phyloP scores from a whole-genome alignment of 805 yeast species.

The Scheffersomyces amazonensis region DNA sequence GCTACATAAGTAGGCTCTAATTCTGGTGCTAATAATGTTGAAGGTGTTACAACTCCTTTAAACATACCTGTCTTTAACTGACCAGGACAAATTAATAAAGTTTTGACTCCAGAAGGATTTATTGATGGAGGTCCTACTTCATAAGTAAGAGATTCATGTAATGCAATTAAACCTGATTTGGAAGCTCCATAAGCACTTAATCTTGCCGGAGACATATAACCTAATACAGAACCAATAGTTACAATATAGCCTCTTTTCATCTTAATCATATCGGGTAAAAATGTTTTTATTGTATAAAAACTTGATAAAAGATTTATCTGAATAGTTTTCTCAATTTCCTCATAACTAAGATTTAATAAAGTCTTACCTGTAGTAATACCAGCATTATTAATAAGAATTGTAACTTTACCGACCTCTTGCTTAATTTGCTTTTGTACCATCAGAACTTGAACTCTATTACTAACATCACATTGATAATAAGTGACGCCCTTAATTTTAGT shows the following conservation, averaged over 20 bases:
- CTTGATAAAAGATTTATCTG: constrained; percentile 69
- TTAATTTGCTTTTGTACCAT: constrained; percentile 38
- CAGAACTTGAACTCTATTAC: constrained; percentile 45
- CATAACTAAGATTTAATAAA: constrained; percentile 50
- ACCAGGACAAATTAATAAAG: constrained; percentile 83
- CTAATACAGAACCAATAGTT: constrained; percentile 81
- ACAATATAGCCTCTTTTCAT: constrained; percentile 69
- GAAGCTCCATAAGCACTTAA: constrained; percentile 86
- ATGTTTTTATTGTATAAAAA: constrained; percentile 64
- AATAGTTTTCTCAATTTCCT: constrained; percentile 60
- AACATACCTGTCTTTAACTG: constrained; percentile 80
- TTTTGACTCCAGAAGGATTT: constrained; percentile 54
- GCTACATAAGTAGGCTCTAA: constrained; percentile 71
- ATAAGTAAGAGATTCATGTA: constrained; percentile 77
- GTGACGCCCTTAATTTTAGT: constrained; percentile 36
- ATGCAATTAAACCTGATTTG: constrained; percentile 79
- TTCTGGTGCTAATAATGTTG: constrained; percentile 75
- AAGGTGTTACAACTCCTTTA: constrained; percentile 69
- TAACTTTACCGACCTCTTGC: constrained; percentile 53
- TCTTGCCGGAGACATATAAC: constrained; percentile 80
- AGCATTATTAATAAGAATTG: constrained; percentile 82
- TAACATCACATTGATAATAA: constrained; percentile 71
- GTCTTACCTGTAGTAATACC: constrained; percentile 65
- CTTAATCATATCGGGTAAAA: constrained; percentile 70
- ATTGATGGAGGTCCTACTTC: constrained; percentile 58